These are phyloP conservation scores for Puccinia polysora DNA, from an alignment of 1,284 basidiomycete genomes.

Conservation along the genomic window DNA sequence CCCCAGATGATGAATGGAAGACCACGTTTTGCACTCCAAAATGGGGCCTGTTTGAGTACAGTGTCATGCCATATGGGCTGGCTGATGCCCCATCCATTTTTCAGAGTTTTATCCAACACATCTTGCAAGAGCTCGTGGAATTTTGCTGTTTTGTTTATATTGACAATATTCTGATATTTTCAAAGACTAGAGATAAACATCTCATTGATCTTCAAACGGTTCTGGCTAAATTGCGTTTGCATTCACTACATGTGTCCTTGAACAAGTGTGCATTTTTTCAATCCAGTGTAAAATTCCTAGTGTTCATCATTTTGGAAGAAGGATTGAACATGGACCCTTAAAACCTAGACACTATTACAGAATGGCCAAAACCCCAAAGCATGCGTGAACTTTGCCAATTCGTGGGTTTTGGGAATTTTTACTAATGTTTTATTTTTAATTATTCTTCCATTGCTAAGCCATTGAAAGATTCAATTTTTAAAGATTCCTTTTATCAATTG, in stretches of 20 bases:
- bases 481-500: neutral
- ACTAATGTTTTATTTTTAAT: neutral
- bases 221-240: neutral
- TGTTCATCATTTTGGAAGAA: conserved; percentile 1
- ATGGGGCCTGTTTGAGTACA: conserved; percentile 16
- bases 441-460: conserved; percentile 6
- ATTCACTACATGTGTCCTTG: conserved; percentile 2
- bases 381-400: neutral
- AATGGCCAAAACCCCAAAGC: neutral
- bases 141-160: conserved; percentile 30
- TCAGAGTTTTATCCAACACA: conserved; percentile 22
- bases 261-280: conserved; percentile 24
- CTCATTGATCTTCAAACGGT: neutral
- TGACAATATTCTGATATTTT: conserved; percentile 37
- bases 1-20: neutral
- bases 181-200: conserved; percentile 2
- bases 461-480: neutral
- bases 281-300: conserved; percentile 8
- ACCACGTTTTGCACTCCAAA: conserved; percentile 20
- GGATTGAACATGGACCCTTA: conserved; percentile 18
- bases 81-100: conserved; percentile 46
- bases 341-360: conserved; percentile 5
- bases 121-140: conserved; percentile 15
- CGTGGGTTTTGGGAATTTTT: conserved; percentile 19
- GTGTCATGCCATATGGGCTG: conserved; percentile 24